These are phyloP conservation scores for Ulmus americana DNA, from an alignment of 331 rosid species.

Conservation along the genomic window DNA sequence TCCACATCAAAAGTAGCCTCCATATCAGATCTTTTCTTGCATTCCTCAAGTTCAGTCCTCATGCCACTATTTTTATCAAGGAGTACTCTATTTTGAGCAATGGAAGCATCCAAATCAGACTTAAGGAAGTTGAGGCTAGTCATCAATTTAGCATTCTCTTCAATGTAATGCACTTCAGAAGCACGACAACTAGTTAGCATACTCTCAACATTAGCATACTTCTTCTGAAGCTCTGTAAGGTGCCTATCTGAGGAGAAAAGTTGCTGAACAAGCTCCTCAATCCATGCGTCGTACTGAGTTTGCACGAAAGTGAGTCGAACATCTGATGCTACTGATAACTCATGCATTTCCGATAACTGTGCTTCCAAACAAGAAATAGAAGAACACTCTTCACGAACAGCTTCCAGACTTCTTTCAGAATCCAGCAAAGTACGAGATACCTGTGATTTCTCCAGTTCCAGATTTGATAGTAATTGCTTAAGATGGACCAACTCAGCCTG, in stretches of 20 bases:
- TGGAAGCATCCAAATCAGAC: slow-evolving; percentile 49
- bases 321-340: slow-evolving; percentile 52
- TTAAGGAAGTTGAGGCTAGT: slow-evolving; percentile 43
- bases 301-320: slow-evolving; percentile 43
- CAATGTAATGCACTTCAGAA: slow-evolving; percentile 45
- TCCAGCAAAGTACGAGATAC: slow-evolving; percentile 37
- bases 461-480: slow-evolving; percentile 46
- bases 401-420: slow-evolving; percentile 47
- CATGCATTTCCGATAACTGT: slow-evolving; percentile 57
- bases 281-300: slow-evolving; percentile 52
- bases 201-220: slow-evolving; percentile 45
- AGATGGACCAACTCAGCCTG: slow-evolving; percentile 52
- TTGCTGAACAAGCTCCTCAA: slow-evolving; percentile 46
- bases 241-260: slow-evolving; percentile 42
- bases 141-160: slow-evolving; percentile 59
- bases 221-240: slow-evolving; percentile 38
- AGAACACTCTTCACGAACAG: slow-evolving; percentile 46
- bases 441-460: slow-evolving; percentile 72
- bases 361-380: slow-evolving; percentile 46
- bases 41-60: slow-evolving; percentile 43
- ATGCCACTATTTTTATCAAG: slow-evolving; percentile 42
- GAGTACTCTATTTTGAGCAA: slow-evolving; percentile 44
- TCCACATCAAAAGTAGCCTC: slow-evolving; percentile 25
- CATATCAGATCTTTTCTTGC: slow-evolving; percentile 33
- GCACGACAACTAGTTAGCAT: slow-evolving; percentile 45